Evolutionary conservation across 2,329 filamentous ascomycete genomes (phyloP).

Genomic region (Trichoderma endophyticum): DNA sequence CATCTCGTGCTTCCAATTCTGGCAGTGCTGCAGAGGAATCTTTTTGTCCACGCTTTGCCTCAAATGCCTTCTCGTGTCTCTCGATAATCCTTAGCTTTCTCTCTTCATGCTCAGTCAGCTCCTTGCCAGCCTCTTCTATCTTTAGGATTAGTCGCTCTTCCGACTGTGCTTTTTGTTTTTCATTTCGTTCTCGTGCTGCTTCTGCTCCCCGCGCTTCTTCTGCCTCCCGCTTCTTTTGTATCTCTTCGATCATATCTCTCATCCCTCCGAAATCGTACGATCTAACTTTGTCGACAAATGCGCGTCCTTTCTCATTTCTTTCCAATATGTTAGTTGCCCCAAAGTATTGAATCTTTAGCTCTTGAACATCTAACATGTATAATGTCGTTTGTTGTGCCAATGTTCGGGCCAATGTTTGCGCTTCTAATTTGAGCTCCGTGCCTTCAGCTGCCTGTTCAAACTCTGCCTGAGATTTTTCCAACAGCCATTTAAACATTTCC

Average conservation of each 20-base stretch:
- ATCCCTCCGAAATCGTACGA: not conserved
- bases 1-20: too few species aligned
- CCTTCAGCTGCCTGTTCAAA: not conserved
- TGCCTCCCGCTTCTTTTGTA: not conserved
- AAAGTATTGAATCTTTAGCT: not conserved
- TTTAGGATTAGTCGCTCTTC: too few species aligned
- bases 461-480: not conserved
- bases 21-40: too few species aligned
- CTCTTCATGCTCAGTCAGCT: too few species aligned
- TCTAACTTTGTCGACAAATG: not conserved
- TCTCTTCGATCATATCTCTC: too few species aligned
- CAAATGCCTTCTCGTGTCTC: too few species aligned
- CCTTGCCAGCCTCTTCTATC: too few species aligned
- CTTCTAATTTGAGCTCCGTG: not conserved
- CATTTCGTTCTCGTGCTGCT: too few species aligned
- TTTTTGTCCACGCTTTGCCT: too few species aligned
- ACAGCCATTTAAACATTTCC: accelerated
- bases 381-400: not conserved
- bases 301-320: not conserved
- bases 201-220: not conserved
- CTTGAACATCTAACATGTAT: not conserved
- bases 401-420: not conserved
- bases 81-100: too few species aligned
- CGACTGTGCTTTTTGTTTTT: too few species aligned
- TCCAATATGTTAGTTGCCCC: not conserved